Evolutionary conservation across 2,329 filamentous ascomycete genomes (phyloP).

Genomic region (Fusarium setosum): DNA sequence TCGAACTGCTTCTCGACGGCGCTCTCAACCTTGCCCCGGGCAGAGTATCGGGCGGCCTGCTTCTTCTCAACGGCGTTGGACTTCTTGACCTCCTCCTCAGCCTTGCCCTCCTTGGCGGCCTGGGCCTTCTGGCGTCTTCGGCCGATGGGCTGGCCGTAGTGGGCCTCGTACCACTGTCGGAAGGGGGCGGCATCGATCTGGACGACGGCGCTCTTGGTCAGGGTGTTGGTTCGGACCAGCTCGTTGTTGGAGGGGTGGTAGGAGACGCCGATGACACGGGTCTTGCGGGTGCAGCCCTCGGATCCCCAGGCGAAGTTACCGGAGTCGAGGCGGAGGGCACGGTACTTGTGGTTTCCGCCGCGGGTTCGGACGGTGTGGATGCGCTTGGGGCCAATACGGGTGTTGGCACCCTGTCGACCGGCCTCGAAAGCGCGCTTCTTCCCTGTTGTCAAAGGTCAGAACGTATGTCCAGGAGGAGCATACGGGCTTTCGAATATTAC

Average conservation of each 20-base stretch:
- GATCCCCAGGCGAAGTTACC: slow-evolving; percentile 99
- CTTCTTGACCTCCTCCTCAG: slow-evolving; percentile 85
- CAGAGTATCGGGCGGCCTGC: slow-evolving; percentile 87
- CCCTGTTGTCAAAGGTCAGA: slow-evolving; percentile 80
- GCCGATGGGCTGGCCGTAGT: slow-evolving; percentile 94
- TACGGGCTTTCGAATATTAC: slow-evolving; percentile 77
- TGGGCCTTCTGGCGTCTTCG: slow-evolving; percentile 90
- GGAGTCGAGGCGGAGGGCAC: slow-evolving; percentile 96
- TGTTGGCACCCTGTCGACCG: slow-evolving; percentile 99
- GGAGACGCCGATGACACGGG: slow-evolving; percentile 96
- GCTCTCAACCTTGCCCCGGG: slow-evolving; percentile 90
- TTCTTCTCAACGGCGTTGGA: slow-evolving; percentile 96
- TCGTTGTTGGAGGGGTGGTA: slow-evolving; percentile 99
- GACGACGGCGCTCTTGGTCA: slow-evolving; percentile 98
- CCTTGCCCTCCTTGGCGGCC: slow-evolving; percentile 67
- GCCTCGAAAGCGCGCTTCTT: slow-evolving; percentile 99
- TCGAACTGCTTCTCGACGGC: slow-evolving; percentile 99
- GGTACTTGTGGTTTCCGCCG: slow-evolving; percentile 99
- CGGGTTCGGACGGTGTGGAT: slow-evolving; percentile 97
- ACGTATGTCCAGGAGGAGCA: slow-evolving; percentile 68
- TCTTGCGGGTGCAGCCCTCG: slow-evolving; percentile 98
- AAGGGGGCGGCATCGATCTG: slow-evolving; percentile 99
- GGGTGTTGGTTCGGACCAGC: slow-evolving; percentile 99
- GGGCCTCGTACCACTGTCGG: slow-evolving; percentile 99
- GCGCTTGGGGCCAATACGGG: slow-evolving; percentile 97